Percentiles rank a stretch among this genome's conserved stretches.
Conservation (phyloP, 2,329 filamentous ascomycete genomes). For the Penicillium hesseltinei region DNA sequence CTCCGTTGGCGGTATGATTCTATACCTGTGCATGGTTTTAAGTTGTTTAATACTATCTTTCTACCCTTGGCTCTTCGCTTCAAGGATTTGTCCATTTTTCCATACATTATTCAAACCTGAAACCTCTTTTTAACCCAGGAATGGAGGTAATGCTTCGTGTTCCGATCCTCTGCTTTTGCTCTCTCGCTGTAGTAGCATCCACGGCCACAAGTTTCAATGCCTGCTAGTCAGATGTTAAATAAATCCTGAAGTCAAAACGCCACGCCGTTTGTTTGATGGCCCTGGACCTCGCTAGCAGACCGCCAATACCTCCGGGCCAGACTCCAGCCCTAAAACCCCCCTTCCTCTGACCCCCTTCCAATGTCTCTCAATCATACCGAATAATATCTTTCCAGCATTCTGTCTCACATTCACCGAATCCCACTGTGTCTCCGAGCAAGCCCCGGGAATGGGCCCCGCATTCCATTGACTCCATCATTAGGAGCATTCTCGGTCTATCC, state of each 20-base stretch:
- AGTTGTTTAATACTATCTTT: constrained; percentile 28
- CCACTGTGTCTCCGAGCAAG: constrained; percentile 6
- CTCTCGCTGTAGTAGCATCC: neutral
- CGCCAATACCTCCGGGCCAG: neutral
- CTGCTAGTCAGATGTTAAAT: neutral
- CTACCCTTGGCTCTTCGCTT: constrained; percentile 6
- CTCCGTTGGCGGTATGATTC: constrained; percentile 12
- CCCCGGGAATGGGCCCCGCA: constrained; percentile 20
- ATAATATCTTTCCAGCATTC: neutral
- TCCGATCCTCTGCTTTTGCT: neutral
- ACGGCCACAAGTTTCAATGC: neutral
- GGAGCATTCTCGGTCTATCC: constrained; percentile 13
- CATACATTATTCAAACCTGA: neutral
- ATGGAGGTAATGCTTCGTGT: neutral
- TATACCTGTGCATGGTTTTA: constrained; percentile 20
- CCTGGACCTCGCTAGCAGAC: neutral
- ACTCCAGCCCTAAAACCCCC: neutral
- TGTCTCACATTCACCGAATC: neutral
- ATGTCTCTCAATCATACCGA: constrained; percentile 7
- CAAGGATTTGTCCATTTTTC: constrained; percentile 3
- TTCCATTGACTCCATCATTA: constrained; percentile 17
- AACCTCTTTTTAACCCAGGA: neutral
- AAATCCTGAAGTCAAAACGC: neutral
- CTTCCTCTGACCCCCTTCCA: neutral
- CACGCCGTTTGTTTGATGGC: neutral